Evolutionary conservation across 441 rosid species (phyloP).

Genomic region (Jatropha podagrica): DNA sequence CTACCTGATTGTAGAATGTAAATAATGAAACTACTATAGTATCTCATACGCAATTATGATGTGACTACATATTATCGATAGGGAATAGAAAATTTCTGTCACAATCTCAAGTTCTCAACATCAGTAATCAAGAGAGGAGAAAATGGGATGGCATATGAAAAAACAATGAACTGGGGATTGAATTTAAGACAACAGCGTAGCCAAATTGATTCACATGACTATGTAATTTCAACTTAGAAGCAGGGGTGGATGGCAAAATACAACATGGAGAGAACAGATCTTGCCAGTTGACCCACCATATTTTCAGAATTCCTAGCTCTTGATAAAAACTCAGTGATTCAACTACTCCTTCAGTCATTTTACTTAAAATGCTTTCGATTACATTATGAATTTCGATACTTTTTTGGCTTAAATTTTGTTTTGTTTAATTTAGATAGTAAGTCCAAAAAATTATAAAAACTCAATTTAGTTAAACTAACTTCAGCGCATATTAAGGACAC

Average conservation of each 20-base stretch:
- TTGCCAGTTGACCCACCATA: neutral
- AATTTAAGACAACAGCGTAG: neutral
- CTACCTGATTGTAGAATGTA: neutral
- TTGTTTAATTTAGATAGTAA: neutral
- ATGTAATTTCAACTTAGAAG: neutral
- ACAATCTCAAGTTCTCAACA: neutral
- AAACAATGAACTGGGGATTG: neutral
- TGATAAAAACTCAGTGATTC: neutral
- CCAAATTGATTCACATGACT: neutral
- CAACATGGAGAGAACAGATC: neutral
- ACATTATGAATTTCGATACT: neutral
- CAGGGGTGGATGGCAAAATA: neutral
- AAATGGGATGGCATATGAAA: neutral
- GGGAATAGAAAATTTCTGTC: neutral
- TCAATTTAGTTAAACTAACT: neutral
- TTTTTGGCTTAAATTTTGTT: neutral
- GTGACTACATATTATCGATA: neutral
- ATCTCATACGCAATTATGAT: neutral
- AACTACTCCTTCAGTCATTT: neutral
- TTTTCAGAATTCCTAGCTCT: neutral
- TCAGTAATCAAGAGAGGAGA: neutral
- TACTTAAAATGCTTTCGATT: neutral
- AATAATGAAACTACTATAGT: neutral
- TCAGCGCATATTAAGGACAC: too few species aligned
- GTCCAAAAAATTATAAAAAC: neutral